Percentiles rank a stretch among this genome's conserved stretches.
Conservation (phyloP, 140 eudicot genomes). For the Erigeron philadelphicus region DNA sequence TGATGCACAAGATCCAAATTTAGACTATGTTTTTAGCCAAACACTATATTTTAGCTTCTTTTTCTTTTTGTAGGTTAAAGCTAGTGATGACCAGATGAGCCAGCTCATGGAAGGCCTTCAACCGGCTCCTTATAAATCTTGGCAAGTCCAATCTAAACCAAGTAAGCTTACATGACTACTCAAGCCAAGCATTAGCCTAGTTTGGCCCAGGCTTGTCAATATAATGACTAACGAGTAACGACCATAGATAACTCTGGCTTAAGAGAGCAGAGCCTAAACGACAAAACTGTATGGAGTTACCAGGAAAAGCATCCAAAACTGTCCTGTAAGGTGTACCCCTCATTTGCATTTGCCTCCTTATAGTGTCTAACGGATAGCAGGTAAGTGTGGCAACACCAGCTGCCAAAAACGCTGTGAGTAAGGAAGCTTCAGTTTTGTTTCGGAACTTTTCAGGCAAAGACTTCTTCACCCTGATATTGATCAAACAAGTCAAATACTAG, state of each 20-base stretch:
- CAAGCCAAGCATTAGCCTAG: too few species aligned
- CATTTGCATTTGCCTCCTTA: slow-evolving; percentile 94
- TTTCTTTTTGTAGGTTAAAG: too few species aligned
- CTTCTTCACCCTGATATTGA: slow-evolving; percentile 72
- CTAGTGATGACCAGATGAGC: too few species aligned
- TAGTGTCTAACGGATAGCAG: slow-evolving; percentile 91
- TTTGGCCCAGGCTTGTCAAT: neutral
- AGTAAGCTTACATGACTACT: too few species aligned
- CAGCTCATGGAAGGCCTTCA: too few species aligned
- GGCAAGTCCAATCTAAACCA: too few species aligned
- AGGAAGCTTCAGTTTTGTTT: slow-evolving; percentile 69
- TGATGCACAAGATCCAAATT: too few species aligned
- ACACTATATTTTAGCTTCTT: too few species aligned
- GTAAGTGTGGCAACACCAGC: slow-evolving; percentile 75
- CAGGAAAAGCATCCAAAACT: slow-evolving; percentile 81
- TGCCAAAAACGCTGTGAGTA: slow-evolving; percentile 69
- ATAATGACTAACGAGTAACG: neutral
- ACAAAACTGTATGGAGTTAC: slow-evolving; percentile 31
- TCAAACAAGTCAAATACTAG: slow-evolving; percentile 21
- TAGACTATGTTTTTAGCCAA: too few species aligned
- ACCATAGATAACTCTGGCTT: neutral
- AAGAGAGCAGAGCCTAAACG: neutral
- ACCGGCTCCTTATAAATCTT: too few species aligned
- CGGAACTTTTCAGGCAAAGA: slow-evolving; percentile 82
- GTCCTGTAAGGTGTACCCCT: slow-evolving; percentile 76